phyloP scores from a whole-genome alignment of 805 yeast species.

The Kodamaea fukazawae region DNA sequence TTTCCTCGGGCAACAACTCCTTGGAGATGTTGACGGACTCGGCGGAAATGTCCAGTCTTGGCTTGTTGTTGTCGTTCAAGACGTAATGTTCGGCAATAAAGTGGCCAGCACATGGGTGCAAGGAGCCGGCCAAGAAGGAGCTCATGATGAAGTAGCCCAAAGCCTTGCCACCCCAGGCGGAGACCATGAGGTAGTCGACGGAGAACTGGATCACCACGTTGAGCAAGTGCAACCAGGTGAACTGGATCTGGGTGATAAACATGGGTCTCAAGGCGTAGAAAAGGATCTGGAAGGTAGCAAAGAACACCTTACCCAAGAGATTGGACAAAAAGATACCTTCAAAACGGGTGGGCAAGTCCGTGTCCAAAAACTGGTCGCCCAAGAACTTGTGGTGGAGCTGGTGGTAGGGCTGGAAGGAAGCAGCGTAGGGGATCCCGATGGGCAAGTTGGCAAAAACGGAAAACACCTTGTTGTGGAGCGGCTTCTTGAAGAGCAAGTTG shows the following conservation, averaged over 20 bases:
- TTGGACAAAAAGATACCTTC: constrained; percentile 76
- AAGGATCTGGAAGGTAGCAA: constrained; percentile 84
- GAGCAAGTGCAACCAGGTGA: constrained; percentile 71
- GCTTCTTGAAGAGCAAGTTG: constrained; percentile 77
- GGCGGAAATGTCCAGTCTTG: constrained; percentile 24
- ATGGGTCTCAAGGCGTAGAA: constrained; percentile 90
- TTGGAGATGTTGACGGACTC: constrained; percentile 24
- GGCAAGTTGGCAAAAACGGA: constrained; percentile 79
- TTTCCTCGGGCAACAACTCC: constrained; percentile 59
- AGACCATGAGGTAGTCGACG: constrained; percentile 58
- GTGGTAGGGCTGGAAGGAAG: constrained; percentile 87
- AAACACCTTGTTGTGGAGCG: constrained; percentile 72
- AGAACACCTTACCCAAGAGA: constrained; percentile 83
- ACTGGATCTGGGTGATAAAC: constrained; percentile 71
- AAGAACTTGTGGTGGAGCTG: constrained; percentile 86
- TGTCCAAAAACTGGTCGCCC: constrained; percentile 81
- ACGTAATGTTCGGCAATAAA: constrained; percentile 93
- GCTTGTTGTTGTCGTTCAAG: constrained; percentile 52
- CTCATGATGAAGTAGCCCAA: constrained; percentile 67
- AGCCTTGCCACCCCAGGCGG: constrained; percentile 61
- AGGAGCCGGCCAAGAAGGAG: constrained; percentile 84
- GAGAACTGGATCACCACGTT: constrained; percentile 61
- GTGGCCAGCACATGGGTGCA: constrained; percentile 94
- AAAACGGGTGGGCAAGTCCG: constrained; percentile 79
- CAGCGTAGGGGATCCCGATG: constrained; percentile 86